phyloP scores from a whole-genome alignment of 768 basidiomycete species.

The Macrocybe gigantea region DNA sequence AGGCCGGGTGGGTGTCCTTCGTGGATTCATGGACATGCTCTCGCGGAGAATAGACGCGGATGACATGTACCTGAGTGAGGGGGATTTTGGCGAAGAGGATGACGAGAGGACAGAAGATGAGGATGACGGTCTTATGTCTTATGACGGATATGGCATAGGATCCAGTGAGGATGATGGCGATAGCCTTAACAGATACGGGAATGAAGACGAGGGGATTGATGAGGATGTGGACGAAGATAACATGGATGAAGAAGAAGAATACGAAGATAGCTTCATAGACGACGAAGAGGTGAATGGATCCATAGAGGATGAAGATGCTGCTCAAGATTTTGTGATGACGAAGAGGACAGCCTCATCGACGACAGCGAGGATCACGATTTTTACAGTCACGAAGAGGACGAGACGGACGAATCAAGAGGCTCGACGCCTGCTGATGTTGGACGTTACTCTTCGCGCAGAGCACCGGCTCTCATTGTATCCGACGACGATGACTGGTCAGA shows the following conservation, averaged over 20 bases:
- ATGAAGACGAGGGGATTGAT: not conserved
- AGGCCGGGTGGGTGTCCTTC: not conserved
- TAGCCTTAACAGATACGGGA: not conserved
- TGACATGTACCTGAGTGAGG: not conserved
- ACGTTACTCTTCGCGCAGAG: not conserved
- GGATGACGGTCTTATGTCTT: not conserved
- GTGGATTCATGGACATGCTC: not conserved
- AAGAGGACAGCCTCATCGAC: not conserved
- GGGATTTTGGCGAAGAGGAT: not conserved
- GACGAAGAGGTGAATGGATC: not conserved
- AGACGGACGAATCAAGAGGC: not conserved
- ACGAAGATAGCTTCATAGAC: not conserved
- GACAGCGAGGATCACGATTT: not conserved
- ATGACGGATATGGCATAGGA: not conserved
- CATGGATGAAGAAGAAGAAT: not conserved
- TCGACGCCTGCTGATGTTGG: not conserved
- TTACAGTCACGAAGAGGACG: not conserved
- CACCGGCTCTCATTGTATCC: not conserved
- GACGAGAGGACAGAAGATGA: not conserved
- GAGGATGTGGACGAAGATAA: not conserved
- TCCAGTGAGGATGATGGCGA: not conserved
- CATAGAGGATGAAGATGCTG: not conserved
- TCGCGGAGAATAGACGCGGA: too few species aligned
- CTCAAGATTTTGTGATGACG: constrained; percentile 9
- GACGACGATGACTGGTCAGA: not conserved